Evolutionary conservation across 2,329 filamentous ascomycete species (phyloP), one percentile per base, ranked within the genome.

Genomic region (Aspergillus fijiensis): DNA sequence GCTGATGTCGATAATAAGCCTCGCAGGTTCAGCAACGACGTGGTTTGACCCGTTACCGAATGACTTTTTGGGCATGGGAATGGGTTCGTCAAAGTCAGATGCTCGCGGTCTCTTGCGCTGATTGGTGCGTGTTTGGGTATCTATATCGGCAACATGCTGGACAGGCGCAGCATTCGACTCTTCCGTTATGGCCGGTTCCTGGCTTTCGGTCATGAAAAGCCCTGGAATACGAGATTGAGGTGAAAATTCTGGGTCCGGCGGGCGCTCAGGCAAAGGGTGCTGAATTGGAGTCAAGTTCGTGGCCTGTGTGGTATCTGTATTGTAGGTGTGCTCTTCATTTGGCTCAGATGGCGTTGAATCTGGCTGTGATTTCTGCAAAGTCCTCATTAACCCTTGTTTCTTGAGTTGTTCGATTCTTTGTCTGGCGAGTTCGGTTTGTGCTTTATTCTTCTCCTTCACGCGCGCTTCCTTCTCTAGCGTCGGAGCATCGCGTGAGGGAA

Each of bases 1-100:
- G 70, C 91, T 96, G 45, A 96, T 88, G 65, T 96, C 86, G 66
- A 96, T 96, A 45, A 96, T 85, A 55, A 96, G 84, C 2, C 84
- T 84, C 53, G 87, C 82, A 7, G 42, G 21, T 25, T 88, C 82
- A 55, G 83, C 79, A 25, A 62, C 57, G 4, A 33, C 49, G n/a
- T 57, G 54, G 25, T 52, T 63, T 3, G 55, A 80, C 51, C 80
- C 81, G 49, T 87, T 85, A 12, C 84, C 85, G 67, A 88, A 87
- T 4, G 86, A 84, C 52, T 88, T 85, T 67, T 90, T 90, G 16
- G 75, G 68, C 12, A 77, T 70, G 39, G 67, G 67, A 0, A 80
- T 76, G 21, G 81, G 79, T n/a, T 85, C 84, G 61, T 90, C 86
- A 63, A 90, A 88, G 69, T 92, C 89, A 4, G 89, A 84, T 12